Evolutionary conservation across 257 asterid genomes (phyloP), one percentile per base, ranked within the genome.

Genomic region (Capsicum chinense): DNA sequence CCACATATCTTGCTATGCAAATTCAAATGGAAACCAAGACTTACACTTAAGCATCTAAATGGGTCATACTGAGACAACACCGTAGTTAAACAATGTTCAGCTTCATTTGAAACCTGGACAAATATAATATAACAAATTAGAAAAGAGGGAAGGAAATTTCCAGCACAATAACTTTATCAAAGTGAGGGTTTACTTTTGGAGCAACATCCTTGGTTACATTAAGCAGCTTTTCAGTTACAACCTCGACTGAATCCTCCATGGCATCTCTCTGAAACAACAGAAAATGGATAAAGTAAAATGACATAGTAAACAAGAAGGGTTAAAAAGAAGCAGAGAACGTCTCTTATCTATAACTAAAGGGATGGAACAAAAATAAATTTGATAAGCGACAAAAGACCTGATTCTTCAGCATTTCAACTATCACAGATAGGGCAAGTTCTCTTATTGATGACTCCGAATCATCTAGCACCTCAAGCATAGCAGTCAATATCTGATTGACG

Each of bases 171-270:
- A 78, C 66, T 54, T 26, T 48, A 78, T 56, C 50, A 2, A 78
- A 54, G 64, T 54, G 82, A 80, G 85, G 74, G 63, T 47, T 88
- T 92, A 95, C 99, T 88, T 97, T 97, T 37, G 93, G 89, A 84
- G 91, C 91, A 79, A 83, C 85, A 84, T 97, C 99, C 85, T 93
- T 93, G 8, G 99, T 89, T 69, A 90, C 93, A 21, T 95, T 97
- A 87, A 97, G 97, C 90, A 97, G 90, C 88, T 95, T 97, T 84
- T 97, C 99, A 78, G 91, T 92, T 56, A 97, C 94, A 85, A 97
- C 91, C 91, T 97, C 99, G 83, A 95, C 84, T 19, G 98, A 93
- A 80, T 97, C 99, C 93, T 95, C 99, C 98, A 97, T 92, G 12
- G 94, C 89, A 62, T 89, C 93, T 90, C 92, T 95, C 99, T 97